These are phyloP conservation scores for Multifurca ochricompacta DNA, from an alignment of 768 basidiomycete genomes.

Conservation along the genomic window DNA sequence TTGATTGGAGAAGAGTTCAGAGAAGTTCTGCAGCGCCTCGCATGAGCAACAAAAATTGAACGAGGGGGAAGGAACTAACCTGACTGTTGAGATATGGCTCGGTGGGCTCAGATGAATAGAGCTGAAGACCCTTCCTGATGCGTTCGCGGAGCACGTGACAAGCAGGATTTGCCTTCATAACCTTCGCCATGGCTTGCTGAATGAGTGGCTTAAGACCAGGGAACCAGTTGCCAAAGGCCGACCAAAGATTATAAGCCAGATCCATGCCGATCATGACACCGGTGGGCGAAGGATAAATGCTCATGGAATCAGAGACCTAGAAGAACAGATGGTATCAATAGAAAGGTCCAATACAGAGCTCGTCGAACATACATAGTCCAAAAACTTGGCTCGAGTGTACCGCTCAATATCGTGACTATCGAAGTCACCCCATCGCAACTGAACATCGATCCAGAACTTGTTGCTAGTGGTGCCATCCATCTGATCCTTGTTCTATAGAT, in stretches of 20 bases:
- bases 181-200: constrained; percentile 98
- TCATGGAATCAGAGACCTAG: constrained; percentile 92
- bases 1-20: constrained; percentile 95
- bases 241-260: constrained; percentile 96
- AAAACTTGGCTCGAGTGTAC: constrained; percentile 97
- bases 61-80: constrained; percentile 28
- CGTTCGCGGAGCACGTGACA: constrained; percentile 96
- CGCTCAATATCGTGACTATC: constrained; percentile 99
- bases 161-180: constrained; percentile 99
- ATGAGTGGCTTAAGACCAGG: constrained; percentile 97
- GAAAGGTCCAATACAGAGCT: background rate
- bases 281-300: constrained; percentile 97
- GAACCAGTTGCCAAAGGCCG: constrained; percentile 99
- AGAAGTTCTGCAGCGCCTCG: constrained; percentile 55
- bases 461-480: constrained; percentile 97
- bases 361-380: constrained; percentile 72
- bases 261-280: constrained; percentile 99
- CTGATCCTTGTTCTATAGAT: constrained; percentile 74
- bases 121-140: constrained; percentile 94
- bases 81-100: constrained; percentile 99
- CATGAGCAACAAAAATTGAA: constrained; percentile 6
- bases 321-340: constrained; percentile 1
- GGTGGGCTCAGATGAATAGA: constrained; percentile 98
- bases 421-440: constrained; percentile 96
- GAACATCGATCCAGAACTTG: constrained; percentile 98